phyloP scores from a whole-genome alignment of 805 yeast genomes.

The Wickerhamiella qilinensis region DNA sequence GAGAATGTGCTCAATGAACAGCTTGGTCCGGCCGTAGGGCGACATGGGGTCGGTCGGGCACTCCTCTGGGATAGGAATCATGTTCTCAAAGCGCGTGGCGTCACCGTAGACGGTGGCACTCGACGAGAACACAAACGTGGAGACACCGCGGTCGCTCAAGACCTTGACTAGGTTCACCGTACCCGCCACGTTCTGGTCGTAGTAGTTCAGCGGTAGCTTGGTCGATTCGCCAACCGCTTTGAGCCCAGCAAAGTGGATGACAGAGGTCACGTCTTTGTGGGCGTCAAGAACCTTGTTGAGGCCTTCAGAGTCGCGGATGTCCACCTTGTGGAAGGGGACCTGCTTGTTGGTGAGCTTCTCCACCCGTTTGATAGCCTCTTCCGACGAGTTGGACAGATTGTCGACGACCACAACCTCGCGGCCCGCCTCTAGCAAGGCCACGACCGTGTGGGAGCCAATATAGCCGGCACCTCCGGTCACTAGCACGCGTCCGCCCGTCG shows the following conservation, averaged over 20 bases:
- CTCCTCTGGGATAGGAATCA: slow-evolving; percentile 66
- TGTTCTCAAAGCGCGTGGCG: slow-evolving; percentile 51
- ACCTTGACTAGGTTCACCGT: slow-evolving; percentile 40
- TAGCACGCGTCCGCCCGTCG: slow-evolving; percentile 22
- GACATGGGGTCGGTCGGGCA: slow-evolving; percentile 62
- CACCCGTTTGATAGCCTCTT: slow-evolving; percentile 47
- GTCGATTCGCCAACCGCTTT: slow-evolving; percentile 75
- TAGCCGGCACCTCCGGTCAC: slow-evolving; percentile 84
- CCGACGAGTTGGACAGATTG: slow-evolving; percentile 48
- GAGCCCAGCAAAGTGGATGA: slow-evolving; percentile 67
- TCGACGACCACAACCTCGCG: slow-evolving; percentile 60
- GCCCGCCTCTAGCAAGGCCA: slow-evolving; percentile 44
- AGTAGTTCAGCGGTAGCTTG: slow-evolving; percentile 48
- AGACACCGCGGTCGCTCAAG: slow-evolving; percentile 32
- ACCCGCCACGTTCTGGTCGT: slow-evolving; percentile 52
- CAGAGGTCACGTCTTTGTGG: slow-evolving; percentile 35
- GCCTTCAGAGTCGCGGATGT: slow-evolving; percentile 35
- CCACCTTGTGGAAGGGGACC: slow-evolving; percentile 40
- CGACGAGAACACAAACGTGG: slow-evolving; percentile 52
- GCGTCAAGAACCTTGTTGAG: slow-evolving; percentile 33
- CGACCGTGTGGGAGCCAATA: slow-evolving; percentile 67
- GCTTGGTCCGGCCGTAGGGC: slow-evolving; percentile 66
- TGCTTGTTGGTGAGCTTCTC: slow-evolving; percentile 35
- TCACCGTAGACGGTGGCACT: slow-evolving; percentile 79
- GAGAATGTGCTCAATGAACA: slow-evolving; percentile 44